Evolutionary conservation across 73 alveolate genomes (phyloP).

Genomic region (Tetrahymena borealis): DNA sequence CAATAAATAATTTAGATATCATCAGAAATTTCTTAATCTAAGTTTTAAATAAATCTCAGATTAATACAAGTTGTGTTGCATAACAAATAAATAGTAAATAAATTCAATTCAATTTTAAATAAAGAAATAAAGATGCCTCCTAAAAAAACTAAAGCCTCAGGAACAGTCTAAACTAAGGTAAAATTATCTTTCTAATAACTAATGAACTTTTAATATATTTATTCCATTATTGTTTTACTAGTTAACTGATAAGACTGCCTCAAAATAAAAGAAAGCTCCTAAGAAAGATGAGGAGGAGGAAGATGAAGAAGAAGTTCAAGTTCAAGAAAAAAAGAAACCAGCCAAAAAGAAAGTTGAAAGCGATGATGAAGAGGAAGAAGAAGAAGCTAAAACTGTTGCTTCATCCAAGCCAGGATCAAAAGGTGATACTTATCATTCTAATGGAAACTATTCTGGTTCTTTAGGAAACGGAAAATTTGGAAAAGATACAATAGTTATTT

Average conservation of each 20-base stretch:
- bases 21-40: background rate
- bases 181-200: too few relatives aligned
- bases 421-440: background rate
- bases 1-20: background rate
- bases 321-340: background rate
- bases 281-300: background rate
- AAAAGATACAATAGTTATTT: background rate
- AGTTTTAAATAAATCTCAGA: background rate
- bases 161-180: background rate
- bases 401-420: background rate
- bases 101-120: too few relatives aligned
- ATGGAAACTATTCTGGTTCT: background rate
- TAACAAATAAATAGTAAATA: background rate
- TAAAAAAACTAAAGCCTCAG: background rate
- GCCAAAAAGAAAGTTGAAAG: background rate
- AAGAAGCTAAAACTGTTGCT: background rate
- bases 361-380: background rate
- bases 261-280: background rate
- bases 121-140: background rate
- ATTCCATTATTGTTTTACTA: background rate
- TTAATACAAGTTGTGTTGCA: background rate
- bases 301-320: background rate
- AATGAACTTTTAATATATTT: background rate
- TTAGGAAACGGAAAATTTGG: conserved; percentile 41
- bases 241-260: background rate